Evolutionary conservation across 192 early-diverging fungal species (phyloP).

Genomic region (Podila epigama): DNA sequence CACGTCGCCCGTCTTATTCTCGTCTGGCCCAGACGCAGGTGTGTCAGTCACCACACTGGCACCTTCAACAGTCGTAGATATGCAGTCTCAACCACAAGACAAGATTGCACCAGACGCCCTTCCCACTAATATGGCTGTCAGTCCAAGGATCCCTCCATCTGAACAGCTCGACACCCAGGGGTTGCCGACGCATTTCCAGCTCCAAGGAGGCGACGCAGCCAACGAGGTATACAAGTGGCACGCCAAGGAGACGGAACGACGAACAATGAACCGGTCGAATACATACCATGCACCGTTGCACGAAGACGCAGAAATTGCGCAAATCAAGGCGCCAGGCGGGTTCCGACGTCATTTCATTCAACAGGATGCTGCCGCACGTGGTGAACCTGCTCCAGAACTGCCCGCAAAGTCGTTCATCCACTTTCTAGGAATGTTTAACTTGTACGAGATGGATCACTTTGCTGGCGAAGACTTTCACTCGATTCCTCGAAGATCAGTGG

Average conservation of each 20-base stretch:
- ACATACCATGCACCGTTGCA: slow-evolving; percentile 26
- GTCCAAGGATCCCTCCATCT: background rate
- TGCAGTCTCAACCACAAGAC: background rate
- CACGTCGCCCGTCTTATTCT: background rate
- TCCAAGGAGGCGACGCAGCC: slow-evolving; percentile 52
- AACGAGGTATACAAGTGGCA: slow-evolving; percentile 55
- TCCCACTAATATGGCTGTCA: background rate
- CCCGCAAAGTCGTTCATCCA: slow-evolving; percentile 37
- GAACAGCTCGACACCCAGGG: background rate
- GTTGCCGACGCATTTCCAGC: slow-evolving; percentile 51
- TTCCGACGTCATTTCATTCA: slow-evolving; percentile 84
- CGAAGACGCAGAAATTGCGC: slow-evolving; percentile 40
- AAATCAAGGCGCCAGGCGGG: slow-evolving; percentile 76
- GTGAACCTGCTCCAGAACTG: slow-evolving; percentile 59
- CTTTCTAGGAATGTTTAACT: slow-evolving; percentile 35
- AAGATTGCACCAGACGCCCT: too few species aligned
- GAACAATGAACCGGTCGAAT: slow-evolving; percentile 31
- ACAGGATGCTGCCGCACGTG: slow-evolving; percentile 65
- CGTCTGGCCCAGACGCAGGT: background rate
- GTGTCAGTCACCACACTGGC: background rate
- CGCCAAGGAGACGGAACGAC: slow-evolving; percentile 30
- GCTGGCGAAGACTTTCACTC: slow-evolving; percentile 54
- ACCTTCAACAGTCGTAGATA: background rate
- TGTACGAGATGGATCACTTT: slow-evolving; percentile 54
- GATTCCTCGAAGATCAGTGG: slow-evolving; percentile 18